These are phyloP conservation scores for Fusarium guadeloupense DNA, from an alignment of 2,329 filamentous ascomycete species.

Conservation along the genomic window DNA sequence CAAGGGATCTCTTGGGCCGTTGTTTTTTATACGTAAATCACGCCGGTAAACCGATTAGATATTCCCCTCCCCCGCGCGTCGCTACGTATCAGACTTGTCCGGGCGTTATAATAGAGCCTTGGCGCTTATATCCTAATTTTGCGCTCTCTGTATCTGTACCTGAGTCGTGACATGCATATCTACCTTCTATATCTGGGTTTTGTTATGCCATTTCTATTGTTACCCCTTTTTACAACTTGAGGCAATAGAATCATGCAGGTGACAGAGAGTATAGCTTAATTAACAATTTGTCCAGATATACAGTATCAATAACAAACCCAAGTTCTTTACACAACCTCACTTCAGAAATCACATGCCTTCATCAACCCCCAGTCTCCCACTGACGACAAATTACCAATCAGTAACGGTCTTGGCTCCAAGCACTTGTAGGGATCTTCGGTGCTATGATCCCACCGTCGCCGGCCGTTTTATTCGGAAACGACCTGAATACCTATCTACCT, in stretches of 20 bases:
- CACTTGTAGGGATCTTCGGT: neutral
- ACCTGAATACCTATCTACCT: neutral
- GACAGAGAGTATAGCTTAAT: too few relatives aligned
- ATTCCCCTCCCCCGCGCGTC: neutral
- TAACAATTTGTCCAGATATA: too few relatives aligned
- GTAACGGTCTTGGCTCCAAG: neutral
- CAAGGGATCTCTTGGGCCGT: neutral
- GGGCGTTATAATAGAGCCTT: conserved; percentile 8
- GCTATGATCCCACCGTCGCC: conserved; percentile 1
- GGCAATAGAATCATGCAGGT: too few relatives aligned
- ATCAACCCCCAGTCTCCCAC: too few relatives aligned
- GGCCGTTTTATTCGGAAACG: conserved; percentile 1
- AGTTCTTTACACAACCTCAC: too few relatives aligned
- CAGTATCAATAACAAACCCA: too few relatives aligned
- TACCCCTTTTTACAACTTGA: neutral
- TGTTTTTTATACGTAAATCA: conserved; percentile 14
- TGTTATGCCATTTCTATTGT: neutral
- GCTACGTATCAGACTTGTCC: neutral
- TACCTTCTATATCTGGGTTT: neutral
- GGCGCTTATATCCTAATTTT: neutral
- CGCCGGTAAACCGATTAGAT: neutral
- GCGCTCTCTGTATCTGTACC: neutral
- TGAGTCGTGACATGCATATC: neutral
- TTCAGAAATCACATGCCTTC: too few relatives aligned
- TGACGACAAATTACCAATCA: neutral